These are phyloP conservation scores for Domatiomyces catenatus DNA, from an alignment of 2,329 filamentous ascomycete species.

Conservation along the genomic window DNA sequence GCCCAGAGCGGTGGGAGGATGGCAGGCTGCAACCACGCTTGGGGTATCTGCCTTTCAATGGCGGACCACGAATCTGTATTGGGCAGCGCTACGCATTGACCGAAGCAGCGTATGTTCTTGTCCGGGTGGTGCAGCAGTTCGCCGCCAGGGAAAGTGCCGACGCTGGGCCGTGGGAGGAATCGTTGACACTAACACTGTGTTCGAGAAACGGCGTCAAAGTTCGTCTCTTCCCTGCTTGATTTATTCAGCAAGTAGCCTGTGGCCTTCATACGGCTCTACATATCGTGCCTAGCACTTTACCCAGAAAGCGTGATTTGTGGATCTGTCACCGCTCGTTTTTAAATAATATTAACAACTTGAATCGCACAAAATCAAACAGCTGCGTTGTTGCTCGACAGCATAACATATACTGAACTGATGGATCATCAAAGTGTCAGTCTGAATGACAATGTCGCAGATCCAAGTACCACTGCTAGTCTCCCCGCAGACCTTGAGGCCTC, in stretches of 20 bases:
- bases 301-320: no score
- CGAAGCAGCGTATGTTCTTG: conserved; percentile 52
- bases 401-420: background rate
- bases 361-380: no score
- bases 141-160: conserved; percentile 38
- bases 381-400: no score
- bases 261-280: no score
- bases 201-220: conserved; percentile 51
- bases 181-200: conserved; percentile 47
- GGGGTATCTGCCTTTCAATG: conserved; percentile 19
- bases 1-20: conserved; percentile 25
- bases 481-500: background rate
- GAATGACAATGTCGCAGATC: background rate
- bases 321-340: no score
- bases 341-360: no score
- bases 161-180: conserved; percentile 12
- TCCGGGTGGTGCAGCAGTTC: conserved; percentile 58
- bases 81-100: conserved; percentile 68
- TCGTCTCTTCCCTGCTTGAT: conserved; percentile 3
- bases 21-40: conserved; percentile 13
- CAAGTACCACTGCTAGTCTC: background rate
- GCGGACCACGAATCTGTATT: conserved; percentile 18
- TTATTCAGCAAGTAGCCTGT: no score
- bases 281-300: no score
- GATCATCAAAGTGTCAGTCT: background rate